Evolutionary conservation across 2,329 filamentous ascomycete genomes (phyloP), one percentile per base, ranked within the genome.

Genomic region (Phoma sp.): DNA sequence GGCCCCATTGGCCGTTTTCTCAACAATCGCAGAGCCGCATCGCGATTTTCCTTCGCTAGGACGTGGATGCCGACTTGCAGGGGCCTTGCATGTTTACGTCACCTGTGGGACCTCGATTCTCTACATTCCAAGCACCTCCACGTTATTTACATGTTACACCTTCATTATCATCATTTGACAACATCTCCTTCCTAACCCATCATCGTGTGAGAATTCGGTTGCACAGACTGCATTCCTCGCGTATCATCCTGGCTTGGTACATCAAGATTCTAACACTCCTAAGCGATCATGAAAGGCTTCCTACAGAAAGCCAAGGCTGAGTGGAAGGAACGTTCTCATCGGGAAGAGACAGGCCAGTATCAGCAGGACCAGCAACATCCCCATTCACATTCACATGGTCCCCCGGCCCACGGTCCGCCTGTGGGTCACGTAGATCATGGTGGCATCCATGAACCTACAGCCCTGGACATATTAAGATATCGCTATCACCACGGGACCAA

Each of bases 401-500:
- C 33, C 11, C 5, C 47, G 14, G 12, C n/a, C 33, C 52, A 46
- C 12, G 14, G 28, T 15, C 30, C 39, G 29, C 33, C 45, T 33
- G n/a, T 47, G 30, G 53, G 18, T 25, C 55, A 59, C 26, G 47
- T 47, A 9, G 56, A 60, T 34, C 38, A 59, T n/a, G 67, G 67
- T 10, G 56, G 59, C 17, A 77, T 82, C 53, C 72, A 67, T 46
- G 53, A 66, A 7, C 76, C 77, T 5, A 76, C 74, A 5, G 48
- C 67, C 1, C 61, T 71, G 47, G 79, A 75, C 45, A 74, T 84
- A 17, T 67, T 81, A 23, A 77, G 82, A 43, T 87, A 86, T 62
- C 80, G 84, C 34, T 85, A 84, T 59, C 83, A 86, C 53, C 82
- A 86, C 64, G 84, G 83, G 7, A 79, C 79, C 1, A 87, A 87